Conservation (phyloP, 768 basidiomycete genomes). For the Naganishia vishniacii region DNA sequence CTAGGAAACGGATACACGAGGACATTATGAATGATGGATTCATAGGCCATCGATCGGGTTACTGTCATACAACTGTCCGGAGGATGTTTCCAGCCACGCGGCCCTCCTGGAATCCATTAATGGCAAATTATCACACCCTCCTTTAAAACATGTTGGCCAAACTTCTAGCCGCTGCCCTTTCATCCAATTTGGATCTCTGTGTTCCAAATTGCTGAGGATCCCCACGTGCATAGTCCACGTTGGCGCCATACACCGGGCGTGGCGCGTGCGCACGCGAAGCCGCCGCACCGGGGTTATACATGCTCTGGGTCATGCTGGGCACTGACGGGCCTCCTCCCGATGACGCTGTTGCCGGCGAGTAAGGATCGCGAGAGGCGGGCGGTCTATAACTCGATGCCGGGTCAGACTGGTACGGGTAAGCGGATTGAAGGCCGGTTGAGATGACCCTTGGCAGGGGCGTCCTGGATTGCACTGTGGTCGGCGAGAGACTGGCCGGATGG, state of each 20-base stretch:
- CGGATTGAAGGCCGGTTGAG: conserved; percentile 6
- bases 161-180: conserved; percentile 79
- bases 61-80: no score
- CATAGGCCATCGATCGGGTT: no score
- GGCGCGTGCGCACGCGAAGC: not conserved
- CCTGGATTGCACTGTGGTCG: conserved; percentile 30
- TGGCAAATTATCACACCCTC: no score
- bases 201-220: conserved; percentile 45
- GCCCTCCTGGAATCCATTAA: not conserved
- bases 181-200: conserved; percentile 65
- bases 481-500: conserved; percentile 14
- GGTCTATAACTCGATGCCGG: conserved; percentile 6
- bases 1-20: not conserved
- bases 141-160: conserved; percentile 62
- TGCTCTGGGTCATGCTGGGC: conserved; percentile 29
- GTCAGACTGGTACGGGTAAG: conserved; percentile 15
- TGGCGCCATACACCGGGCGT: conserved; percentile 52
- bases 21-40: not conserved
- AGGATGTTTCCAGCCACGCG: not conserved
- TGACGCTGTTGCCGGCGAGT: not conserved
- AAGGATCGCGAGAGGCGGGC: not conserved
- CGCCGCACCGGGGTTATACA: conserved; percentile 25
- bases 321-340: not conserved
- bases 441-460: conserved; percentile 6
- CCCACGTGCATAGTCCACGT: conserved; percentile 67